Evolutionary conservation across 1,284 basidiomycete species (phyloP).

Genomic region (Tilletiopsis washingtonensis): DNA sequence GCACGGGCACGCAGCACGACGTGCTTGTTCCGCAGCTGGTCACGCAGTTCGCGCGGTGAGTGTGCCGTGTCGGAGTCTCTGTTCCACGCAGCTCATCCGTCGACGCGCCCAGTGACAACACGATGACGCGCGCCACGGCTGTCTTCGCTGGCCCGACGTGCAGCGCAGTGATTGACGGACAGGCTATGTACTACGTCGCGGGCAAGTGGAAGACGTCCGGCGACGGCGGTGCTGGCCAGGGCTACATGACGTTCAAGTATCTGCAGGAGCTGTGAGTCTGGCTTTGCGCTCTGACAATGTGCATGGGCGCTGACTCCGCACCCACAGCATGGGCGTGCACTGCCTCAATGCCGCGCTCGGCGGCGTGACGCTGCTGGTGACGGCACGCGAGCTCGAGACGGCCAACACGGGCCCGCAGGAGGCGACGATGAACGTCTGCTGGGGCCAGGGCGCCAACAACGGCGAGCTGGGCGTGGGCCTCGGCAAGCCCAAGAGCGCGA

Average conservation of each 20-base stretch:
- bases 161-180: constrained; percentile 73
- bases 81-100: constrained; percentile 54
- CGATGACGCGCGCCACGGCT: constrained; percentile 57
- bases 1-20: constrained; percentile 70
- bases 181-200: constrained; percentile 64
- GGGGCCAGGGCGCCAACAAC: constrained; percentile 66
- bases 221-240: constrained; percentile 58
- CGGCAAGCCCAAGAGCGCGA: constrained; percentile 73
- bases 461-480: constrained; percentile 74
- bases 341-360: constrained; percentile 59
- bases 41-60: constrained; percentile 29
- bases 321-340: constrained; percentile 32
- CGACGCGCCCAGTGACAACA: constrained; percentile 50
- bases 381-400: constrained; percentile 57
- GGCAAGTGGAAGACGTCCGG: constrained; percentile 80
- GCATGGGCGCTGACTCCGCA: too few species aligned
- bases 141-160: constrained; percentile 75
- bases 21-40: constrained; percentile 47
- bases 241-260: constrained; percentile 28
- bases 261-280: constrained; percentile 37
- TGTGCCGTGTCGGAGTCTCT: constrained; percentile 56
- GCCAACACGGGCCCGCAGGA: constrained; percentile 52
- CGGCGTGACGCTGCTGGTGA: constrained; percentile 80
- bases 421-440: constrained; percentile 69
- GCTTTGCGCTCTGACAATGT: too few species aligned